Conservation (phyloP, 1,284 basidiomycete species). For the Austropuccinia psidii region DNA sequence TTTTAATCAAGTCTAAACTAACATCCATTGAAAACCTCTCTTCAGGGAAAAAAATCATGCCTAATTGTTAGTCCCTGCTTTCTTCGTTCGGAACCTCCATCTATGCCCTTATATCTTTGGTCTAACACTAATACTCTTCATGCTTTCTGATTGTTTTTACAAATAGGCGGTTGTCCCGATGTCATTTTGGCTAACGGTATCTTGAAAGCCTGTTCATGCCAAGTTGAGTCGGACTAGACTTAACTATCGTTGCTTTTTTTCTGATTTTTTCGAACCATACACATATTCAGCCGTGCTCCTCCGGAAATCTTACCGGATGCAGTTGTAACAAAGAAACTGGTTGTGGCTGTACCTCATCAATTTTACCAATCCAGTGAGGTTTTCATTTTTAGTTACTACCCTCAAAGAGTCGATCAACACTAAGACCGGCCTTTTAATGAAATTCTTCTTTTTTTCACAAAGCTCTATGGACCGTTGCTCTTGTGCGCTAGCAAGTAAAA, state of each 20-base stretch:
- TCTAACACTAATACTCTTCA: too few relatives aligned
- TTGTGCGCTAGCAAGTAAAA: conserved; percentile 2
- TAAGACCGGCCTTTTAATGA: neutral
- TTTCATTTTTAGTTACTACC: neutral
- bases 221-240: neutral
- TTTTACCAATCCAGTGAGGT: conserved; percentile 24
- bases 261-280: neutral
- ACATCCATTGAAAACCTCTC: too few relatives aligned
- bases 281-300: neutral
- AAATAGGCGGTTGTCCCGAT: conserved; percentile 27
- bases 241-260: neutral
- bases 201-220: conserved; percentile 3
- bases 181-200: neutral
- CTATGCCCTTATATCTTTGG: too few relatives aligned
- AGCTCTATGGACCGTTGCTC: conserved; percentile 17
- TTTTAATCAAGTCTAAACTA: too few relatives aligned
- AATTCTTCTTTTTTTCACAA: neutral
- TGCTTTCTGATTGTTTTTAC: too few relatives aligned
- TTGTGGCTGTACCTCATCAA: conserved; percentile 12
- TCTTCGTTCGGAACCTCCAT: too few relatives aligned
- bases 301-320: conserved; percentile 15
- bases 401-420: neutral
- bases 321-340: conserved; percentile 28
- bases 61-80: too few relatives aligned
- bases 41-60: too few relatives aligned